Evolutionary conservation across 176 grass and related monocot genomes (phyloP).

Genomic region (Eremochloa ophiuroides): DNA sequence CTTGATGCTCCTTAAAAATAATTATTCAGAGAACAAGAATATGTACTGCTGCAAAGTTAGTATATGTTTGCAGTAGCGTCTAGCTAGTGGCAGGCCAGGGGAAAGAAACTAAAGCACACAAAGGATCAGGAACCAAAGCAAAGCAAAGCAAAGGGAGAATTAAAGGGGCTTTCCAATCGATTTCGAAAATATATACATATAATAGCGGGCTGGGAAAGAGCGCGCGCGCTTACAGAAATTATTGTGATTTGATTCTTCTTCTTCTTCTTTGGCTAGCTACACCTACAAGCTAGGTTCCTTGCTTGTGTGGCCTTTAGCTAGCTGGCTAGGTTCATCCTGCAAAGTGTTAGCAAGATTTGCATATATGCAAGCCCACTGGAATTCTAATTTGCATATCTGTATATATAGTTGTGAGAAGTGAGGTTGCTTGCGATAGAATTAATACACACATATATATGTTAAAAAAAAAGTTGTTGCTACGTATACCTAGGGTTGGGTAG

Average conservation of each 20-base stretch:
- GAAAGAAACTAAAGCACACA: constrained; percentile 21
- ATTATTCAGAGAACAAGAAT: constrained; percentile 22
- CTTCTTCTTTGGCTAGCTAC: neutral
- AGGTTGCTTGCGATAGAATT: constrained; percentile 22
- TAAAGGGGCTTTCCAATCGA: constrained; percentile 41
- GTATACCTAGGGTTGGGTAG: constrained; percentile 20
- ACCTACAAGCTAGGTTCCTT: constrained; percentile 28
- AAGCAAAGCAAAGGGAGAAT: neutral
- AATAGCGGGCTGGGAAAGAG: neutral
- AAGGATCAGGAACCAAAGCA: constrained; percentile 41
- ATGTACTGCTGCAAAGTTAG: constrained; percentile 20
- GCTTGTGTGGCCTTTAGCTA: neutral
- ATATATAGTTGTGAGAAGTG: neutral
- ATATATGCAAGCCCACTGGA: constrained; percentile 23
- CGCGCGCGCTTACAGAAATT: too few relatives aligned
- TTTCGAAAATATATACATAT: constrained; percentile 4
- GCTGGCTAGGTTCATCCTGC: neutral
- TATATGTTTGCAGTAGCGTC: constrained; percentile 11
- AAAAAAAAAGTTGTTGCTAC: neutral
- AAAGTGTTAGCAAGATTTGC: constrained; percentile 17
- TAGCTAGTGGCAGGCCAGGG: constrained; percentile 8
- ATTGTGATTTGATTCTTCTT: neutral
- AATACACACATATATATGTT: neutral
- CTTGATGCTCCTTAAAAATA: neutral
- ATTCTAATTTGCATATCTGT: constrained; percentile 17